phyloP scores from a whole-genome alignment of 495 filamentous ascomycete genomes.

The Penicillium canescens region DNA sequence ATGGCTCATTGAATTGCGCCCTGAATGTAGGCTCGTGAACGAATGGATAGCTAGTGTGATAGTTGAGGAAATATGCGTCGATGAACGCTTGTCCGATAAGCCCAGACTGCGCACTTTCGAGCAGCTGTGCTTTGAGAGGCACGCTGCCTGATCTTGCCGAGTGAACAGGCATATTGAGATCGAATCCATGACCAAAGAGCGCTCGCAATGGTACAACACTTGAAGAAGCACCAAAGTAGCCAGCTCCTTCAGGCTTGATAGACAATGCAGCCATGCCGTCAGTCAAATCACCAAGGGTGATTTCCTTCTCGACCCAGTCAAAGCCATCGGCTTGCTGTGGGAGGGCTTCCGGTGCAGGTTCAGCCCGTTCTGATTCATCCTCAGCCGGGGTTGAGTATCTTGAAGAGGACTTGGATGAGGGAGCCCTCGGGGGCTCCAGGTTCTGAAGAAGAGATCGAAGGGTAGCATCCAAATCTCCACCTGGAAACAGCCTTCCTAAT shows the following conservation, averaged over 20 bases:
- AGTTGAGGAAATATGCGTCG: constrained; percentile 53
- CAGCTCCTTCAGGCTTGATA: constrained; percentile 50
- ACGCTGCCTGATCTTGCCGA: constrained; percentile 34
- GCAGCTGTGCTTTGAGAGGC: constrained; percentile 41
- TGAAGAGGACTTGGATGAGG: constrained; percentile 41
- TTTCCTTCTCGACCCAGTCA: constrained; percentile 52
- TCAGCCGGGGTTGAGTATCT: constrained; percentile 41
- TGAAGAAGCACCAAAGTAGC: constrained; percentile 53
- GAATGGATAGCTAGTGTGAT: constrained; percentile 56
- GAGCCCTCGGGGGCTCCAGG: constrained; percentile 32
- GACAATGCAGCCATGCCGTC: too few relatives aligned
- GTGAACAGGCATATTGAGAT: constrained; percentile 42
- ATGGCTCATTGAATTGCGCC: constrained; percentile 54
- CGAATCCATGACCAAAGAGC: constrained; percentile 47
- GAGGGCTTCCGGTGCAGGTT: constrained; percentile 44
- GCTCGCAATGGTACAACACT: constrained; percentile 48
- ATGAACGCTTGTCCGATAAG: constrained; percentile 49
- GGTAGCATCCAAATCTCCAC: constrained; percentile 48
- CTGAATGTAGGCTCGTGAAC: constrained; percentile 56
- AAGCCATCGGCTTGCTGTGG: constrained; percentile 53
- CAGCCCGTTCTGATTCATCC: constrained; percentile 35
- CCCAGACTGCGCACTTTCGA: constrained; percentile 44
- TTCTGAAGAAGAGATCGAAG: constrained; percentile 46
- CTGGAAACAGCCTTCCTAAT: constrained; percentile 43
- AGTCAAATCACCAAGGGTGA: constrained; percentile 43